Evolutionary conservation across 345 rosid genomes (phyloP).

Genomic region (Gossypium rotundifolium): DNA sequence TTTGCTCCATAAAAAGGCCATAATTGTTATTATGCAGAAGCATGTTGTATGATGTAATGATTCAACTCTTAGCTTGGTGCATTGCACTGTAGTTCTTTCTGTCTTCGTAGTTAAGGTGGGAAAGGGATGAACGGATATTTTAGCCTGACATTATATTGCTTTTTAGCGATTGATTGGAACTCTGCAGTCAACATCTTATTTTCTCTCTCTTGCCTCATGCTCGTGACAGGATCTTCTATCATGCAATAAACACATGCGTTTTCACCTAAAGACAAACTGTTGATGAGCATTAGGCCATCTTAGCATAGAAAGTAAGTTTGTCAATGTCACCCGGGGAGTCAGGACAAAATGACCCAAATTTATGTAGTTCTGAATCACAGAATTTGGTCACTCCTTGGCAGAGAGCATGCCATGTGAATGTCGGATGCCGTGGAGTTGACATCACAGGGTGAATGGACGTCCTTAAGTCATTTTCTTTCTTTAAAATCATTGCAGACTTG

Average conservation of each 20-base stretch:
- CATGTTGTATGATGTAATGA: neutral
- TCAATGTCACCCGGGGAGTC: neutral
- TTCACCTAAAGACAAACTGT: neutral
- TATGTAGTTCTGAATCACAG: neutral
- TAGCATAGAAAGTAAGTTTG: neutral
- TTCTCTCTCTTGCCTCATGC: too few relatives aligned
- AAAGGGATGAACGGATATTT: neutral
- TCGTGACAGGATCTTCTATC: neutral
- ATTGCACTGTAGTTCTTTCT: neutral
- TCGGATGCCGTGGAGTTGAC: neutral
- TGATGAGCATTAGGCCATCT: neutral
- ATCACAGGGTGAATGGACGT: neutral
- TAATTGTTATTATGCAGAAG: neutral
- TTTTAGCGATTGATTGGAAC: neutral
- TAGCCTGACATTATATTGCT: neutral
- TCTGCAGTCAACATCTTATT: neutral
- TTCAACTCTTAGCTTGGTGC: neutral
- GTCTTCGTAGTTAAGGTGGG: neutral
- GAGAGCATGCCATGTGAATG: neutral
- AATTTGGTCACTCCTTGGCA: neutral
- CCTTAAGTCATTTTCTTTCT: neutral
- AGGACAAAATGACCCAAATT: neutral
- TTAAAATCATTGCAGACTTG: neutral
- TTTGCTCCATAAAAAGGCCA: neutral
- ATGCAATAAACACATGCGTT: neutral